Evolutionary conservation across 352 stramenopile genomes (phyloP), one percentile per base, ranked within the genome.

Genomic region (Blastocystis sp.): DNA sequence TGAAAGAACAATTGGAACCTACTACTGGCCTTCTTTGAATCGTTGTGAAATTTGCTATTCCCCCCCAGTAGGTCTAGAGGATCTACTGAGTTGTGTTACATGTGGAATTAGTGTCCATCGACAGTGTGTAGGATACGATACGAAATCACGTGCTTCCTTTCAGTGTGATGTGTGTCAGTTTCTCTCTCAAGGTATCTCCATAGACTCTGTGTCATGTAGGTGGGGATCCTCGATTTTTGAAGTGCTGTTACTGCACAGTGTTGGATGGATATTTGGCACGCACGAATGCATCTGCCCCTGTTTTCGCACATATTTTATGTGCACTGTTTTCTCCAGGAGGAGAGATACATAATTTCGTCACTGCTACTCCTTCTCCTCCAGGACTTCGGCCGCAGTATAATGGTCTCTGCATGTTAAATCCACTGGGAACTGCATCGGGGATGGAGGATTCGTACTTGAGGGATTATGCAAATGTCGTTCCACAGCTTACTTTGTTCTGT

Each of bases 251-350:
- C 56, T 84, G 73, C 50, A n/a, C 73, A 9, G 43, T 47, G 45
- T 55, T n/a, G 37, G 73, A 84, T 43, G 73, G 73, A 6, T 84
- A 69, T 50, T 45, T 84, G 34, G 50, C 50, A n/a, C 29, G 29
- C 29, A 8, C 45, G 13, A 84, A 66, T 29, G 26, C 53, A 8
- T 9, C 37, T 4, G 29, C 23, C 13, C 23, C 63, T 1, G 20
- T 69, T 9, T 84, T 84, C 73, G 26, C 73, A 9, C 73, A 84
- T 45, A 23, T 84, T 5, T 47, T 18, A 4, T 84, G 73, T 43
- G 23, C 43, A 45, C 56, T 84, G n/a, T 45, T 84, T 26, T 66
- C 47, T 1, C 73, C 73, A 5, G 73, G 73, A 34, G 73, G 73
- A 9, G 39, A 61, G 0, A 64, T 84, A 37, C 34, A 39, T 5